A percentile compares a stretch with the other conserved stretches of the same genome.
Conservation (phyloP, 345 rosid species). For the Salix exigua region DNA sequence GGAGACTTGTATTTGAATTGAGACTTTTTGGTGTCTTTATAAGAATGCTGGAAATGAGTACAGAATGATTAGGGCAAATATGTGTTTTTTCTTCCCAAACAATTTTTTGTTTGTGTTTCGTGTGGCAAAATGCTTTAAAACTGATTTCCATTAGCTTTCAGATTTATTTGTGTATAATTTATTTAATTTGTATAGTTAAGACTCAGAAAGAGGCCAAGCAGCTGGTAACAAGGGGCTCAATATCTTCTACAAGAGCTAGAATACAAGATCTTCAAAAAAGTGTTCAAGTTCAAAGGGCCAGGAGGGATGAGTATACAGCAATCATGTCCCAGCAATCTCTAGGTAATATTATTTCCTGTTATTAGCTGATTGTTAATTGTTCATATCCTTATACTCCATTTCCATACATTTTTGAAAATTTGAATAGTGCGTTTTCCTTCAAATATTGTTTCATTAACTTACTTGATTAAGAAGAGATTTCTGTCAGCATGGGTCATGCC, state of each 20-base stretch:
- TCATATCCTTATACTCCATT: neutral
- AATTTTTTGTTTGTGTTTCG: neutral
- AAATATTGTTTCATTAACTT: neutral
- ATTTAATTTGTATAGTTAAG: constrained; percentile 48
- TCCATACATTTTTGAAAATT: neutral
- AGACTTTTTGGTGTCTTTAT: neutral
- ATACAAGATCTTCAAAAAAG: constrained; percentile 52
- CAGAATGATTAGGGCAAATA: neutral
- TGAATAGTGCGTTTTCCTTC: neutral
- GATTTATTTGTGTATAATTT: neutral
- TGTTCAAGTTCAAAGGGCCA: constrained; percentile 53
- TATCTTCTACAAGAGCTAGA: constrained; percentile 55
- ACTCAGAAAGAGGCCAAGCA: constrained; percentile 72
- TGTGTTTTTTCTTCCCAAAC: neutral
- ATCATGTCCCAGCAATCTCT: constrained; percentile 51
- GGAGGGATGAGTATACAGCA: constrained; percentile 55
- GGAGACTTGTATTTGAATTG: neutral
- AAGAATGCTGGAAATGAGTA: neutral
- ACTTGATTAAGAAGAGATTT: neutral
- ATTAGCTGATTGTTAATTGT: constrained; percentile 5
- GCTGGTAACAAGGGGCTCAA: constrained; percentile 58
- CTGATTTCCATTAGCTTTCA: neutral
- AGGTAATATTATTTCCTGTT: constrained; percentile 37
- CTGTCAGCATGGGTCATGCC: neutral
- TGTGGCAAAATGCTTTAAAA: neutral